Conservation (phyloP, 345 rosid genomes). For the Populus tremula region DNA sequence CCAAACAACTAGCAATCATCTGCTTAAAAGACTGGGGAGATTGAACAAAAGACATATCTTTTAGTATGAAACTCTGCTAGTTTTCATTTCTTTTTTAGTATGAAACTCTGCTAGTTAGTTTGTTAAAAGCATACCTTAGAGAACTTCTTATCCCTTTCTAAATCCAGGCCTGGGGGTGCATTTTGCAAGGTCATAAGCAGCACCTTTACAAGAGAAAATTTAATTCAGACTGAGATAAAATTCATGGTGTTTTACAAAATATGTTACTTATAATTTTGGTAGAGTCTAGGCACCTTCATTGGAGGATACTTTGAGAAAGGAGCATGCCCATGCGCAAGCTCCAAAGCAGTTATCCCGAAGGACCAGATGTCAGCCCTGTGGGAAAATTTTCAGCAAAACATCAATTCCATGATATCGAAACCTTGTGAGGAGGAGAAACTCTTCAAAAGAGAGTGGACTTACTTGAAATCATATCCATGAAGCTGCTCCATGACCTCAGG, state of each 20-base stretch:
- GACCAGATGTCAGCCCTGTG: slow-evolving; percentile 99
- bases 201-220: slow-evolving; percentile 49
- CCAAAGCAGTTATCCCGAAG: slow-evolving; percentile 96
- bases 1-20: slow-evolving; percentile 98
- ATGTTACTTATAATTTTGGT: slow-evolving; percentile 6
- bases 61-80: slow-evolving; percentile 10
- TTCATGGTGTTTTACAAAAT: not conserved
- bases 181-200: slow-evolving; percentile 99
- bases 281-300: slow-evolving; percentile 67
- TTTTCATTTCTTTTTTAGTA: not conserved
- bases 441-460: slow-evolving; percentile 24
- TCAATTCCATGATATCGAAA: slow-evolving; percentile 16
- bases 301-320: slow-evolving; percentile 99
- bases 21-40: slow-evolving; percentile 87
- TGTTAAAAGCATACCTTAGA: slow-evolving; percentile 59
- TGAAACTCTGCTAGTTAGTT: not conserved
- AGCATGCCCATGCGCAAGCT: slow-evolving; percentile 99
- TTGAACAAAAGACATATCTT: slow-evolving; percentile 14
- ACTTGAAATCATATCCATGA: slow-evolving; percentile 98
- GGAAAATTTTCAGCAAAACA: slow-evolving; percentile 26
- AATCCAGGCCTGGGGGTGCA: slow-evolving; percentile 97
- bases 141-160: slow-evolving; percentile 90
- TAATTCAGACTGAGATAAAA: slow-evolving; percentile 25
- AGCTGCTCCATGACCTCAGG: slow-evolving; percentile 99
- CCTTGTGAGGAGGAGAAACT: slow-evolving; percentile 7